Percentiles rank a stretch among this genome's conserved stretches.
Evolutionary conservation across 78 protist genomes (phyloP).

Genomic region (Dictyostelium capitatum): DNA sequence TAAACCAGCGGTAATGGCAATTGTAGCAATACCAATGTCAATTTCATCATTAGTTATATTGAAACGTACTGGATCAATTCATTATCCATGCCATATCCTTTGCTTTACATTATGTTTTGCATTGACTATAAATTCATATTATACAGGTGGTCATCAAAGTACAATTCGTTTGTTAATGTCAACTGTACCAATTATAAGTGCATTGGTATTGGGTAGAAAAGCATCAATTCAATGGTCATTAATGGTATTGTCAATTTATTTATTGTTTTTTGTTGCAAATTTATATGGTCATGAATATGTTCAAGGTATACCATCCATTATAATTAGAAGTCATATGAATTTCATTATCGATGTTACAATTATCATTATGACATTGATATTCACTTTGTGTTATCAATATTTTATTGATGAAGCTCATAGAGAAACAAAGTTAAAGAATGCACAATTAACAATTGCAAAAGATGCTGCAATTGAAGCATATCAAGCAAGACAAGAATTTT

Average conservation of each 20-base stretch:
- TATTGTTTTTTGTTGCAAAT: slow-evolving; percentile 55
- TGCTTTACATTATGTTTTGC: slow-evolving; percentile 79
- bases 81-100: slow-evolving; percentile 68
- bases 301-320: slow-evolving; percentile 75
- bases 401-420: slow-evolving; percentile 79
- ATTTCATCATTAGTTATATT: slow-evolving; percentile 47
- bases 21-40: slow-evolving; percentile 64
- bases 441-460: slow-evolving; percentile 58
- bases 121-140: slow-evolving; percentile 58
- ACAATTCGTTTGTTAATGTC: slow-evolving; percentile 59
- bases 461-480: slow-evolving; percentile 78
- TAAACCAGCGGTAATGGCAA: slow-evolving; percentile 77
- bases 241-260: slow-evolving; percentile 22
- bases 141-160: slow-evolving; percentile 77
- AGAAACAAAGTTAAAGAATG: slow-evolving; percentile 63
- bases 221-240: slow-evolving; percentile 79
- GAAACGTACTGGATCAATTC: slow-evolving; percentile 56
- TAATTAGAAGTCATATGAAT: slow-evolving; percentile 72
- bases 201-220: slow-evolving; percentile 57
- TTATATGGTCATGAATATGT: slow-evolving; percentile 58
- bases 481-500: slow-evolving; percentile 79
- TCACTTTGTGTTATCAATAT: slow-evolving; percentile 71
- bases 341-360: slow-evolving; percentile 74
- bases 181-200: slow-evolving; percentile 49
- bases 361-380: slow-evolving; percentile 54